Evolutionary conservation across 257 asterid genomes (phyloP), one percentile per base, ranked within the genome.

Genomic region (Solanum clarkiae): DNA sequence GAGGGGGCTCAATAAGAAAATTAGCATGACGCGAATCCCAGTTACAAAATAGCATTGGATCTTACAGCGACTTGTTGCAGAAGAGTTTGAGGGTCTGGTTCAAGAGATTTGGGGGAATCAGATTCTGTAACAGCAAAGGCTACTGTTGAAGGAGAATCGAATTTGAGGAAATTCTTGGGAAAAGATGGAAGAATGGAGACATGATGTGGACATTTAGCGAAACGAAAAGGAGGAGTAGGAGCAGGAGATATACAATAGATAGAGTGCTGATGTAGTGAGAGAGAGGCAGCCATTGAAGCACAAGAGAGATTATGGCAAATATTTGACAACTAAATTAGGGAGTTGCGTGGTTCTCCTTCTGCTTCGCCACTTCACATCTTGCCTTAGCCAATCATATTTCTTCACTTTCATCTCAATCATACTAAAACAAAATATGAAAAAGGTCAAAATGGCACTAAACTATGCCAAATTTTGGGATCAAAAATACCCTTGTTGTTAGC

Each of bases 51-150:
- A 70, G 26, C 40, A 66, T 84, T 66, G 44, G 66, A 8, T 22
- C 92, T 75, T 87, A 96, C 99, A 56, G 98, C 90, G 44, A 96
- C 90, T 59, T 96, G 87, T 74, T 90, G 92, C 53, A 96, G 95
- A 87, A 94, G 98, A 84, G 84, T 10, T 85, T 84, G 91, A 22
- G 93, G 94, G 82, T 94, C 92, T 9, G 95, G 91, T 18, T 89
- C 93, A 10, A 92, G 84, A 83, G 95, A 90, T 79, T 91, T 93
- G 2, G 97, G 89, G 56, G 98, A 95, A 77, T 89, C 95, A 1
- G 98, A 93, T 84, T 93, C 97, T 8, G 97, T 83, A 63, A 93
- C 87, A 60, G 98, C 98, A 87, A 86, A 92, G 1, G 93, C 77
- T 79, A 88, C 86, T 82, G 36, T 77, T 84, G 80, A 10, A 11